Conservation (phyloP, 805 yeast genomes). For the Zygoascus bituminiphila region DNA sequence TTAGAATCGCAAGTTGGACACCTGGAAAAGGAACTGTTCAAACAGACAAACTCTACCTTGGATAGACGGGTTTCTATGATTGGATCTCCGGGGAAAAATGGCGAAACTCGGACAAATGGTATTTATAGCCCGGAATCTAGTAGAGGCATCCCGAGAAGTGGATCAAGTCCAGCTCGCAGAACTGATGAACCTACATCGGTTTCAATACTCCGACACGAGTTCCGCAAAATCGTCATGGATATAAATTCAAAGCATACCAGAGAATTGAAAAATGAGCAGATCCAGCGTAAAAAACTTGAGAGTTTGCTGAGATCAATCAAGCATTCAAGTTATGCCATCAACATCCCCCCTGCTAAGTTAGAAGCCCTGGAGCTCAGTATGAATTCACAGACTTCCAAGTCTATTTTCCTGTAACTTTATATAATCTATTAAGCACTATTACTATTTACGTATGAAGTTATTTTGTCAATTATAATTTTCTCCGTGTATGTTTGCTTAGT, state of each 20-base stretch:
- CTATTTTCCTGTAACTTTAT: neutral
- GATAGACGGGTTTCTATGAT: constrained; percentile 19
- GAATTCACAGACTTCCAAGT: neutral
- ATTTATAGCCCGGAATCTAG: neutral
- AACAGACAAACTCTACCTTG: constrained; percentile 10
- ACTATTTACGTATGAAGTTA: too few species aligned
- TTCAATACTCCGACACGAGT: constrained; percentile 28
- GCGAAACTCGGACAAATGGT: neutral
- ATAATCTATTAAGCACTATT: neutral
- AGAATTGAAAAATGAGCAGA: constrained; percentile 22
- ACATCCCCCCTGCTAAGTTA: constrained; percentile 16
- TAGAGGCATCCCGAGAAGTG: neutral
- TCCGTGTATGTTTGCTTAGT: neutral
- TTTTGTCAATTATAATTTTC: too few species aligned
- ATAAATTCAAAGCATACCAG: constrained; percentile 22
- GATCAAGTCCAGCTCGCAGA: neutral
- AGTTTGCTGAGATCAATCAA: constrained; percentile 19
- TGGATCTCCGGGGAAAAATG: constrained; percentile 7
- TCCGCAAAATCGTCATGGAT: constrained; percentile 26
- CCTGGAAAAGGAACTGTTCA: constrained; percentile 18
- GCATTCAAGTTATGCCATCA: constrained; percentile 20
- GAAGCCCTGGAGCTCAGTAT: constrained; percentile 8
- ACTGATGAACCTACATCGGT: constrained; percentile 17
- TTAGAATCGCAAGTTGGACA: constrained; percentile 23
- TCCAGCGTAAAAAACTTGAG: constrained; percentile 20